Evolutionary conservation across 2,329 filamentous ascomycete genomes (phyloP), one percentile per base, ranked within the genome.

Genomic region (Epichloe baconii): DNA sequence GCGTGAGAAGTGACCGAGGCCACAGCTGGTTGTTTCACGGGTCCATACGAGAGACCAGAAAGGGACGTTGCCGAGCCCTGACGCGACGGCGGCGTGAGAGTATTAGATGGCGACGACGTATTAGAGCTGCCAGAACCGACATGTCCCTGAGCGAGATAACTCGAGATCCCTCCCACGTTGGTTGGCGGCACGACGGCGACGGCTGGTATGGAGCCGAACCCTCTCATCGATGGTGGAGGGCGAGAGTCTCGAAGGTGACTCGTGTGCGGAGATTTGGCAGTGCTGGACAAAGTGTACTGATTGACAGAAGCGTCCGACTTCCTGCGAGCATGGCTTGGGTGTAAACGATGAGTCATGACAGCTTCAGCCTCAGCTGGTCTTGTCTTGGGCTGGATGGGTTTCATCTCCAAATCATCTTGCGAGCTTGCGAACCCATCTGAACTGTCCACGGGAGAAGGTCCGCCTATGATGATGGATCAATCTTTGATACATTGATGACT

Each of bases 321-420:
- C 10, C 58, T 57, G 19, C 63, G 62, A 35, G 56, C 57, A 45
- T 60, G 60, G 49, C 60, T 61, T 12, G 62, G 62, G 38, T 64
- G 62, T 26, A 57, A 47, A 41, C 55, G 60, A 52, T 55, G 55
- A 1, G 52, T 21, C 7, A 56, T n/a, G 15, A 21, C 12, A 19
- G n/a, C 43, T 7, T 52, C 49, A 26, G 34, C 15, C 4, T 52
- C 49, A 17, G 34, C 17, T 50, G 50, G 6, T 51, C 46, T 48
- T 54, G 53, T 36, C 21, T 26, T 46, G 14, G 51, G 47, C 41
- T 56, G 59, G 17, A 52, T 50, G 2, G 61, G 57, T 50, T 60
- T 66, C 59, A 71, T 70, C 56, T 71, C 69, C 40, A 70, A 57
- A 37, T 67, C 69, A 41, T 70, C 69, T 48, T 66, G 62, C 12